Base-by-base conservation (phyloP, 306 rosid genomes). In the Astragalus glycyphyllos region DNA sequence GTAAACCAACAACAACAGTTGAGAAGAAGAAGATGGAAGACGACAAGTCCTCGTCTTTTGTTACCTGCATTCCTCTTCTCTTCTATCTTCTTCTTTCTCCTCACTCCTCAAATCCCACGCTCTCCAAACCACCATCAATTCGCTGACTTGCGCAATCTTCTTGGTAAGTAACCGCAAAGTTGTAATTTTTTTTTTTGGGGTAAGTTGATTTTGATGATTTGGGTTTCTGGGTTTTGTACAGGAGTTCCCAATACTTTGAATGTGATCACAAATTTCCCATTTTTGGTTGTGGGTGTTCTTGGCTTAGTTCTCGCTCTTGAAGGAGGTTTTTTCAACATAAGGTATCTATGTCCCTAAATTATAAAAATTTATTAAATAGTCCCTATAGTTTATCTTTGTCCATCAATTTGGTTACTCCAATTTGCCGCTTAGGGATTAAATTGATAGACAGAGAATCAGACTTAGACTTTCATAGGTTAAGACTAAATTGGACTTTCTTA, bases 211-310 rank as follows among this genome's bases (percentile, higher is more conserved):
- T 47, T 35, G 20, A 8, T 53, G 42, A 66, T 76, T 76, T 40
- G 49, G 55, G 46, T 41, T 42, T 61, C 73, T 84, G 85, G 84
- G 83, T 79, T 3, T 58, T 63, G 62, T 58, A 2, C 85, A 86
- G 92, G 91, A 42, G 86, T 89, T 6, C 96, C 96, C 31, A 89
- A 81, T 66, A 84, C 96, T 6, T 61, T 89, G 84, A 89, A 89
- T 42, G 90, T 89, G 78, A 69, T 86, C 58, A 82, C 96, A 23
- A 89, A 74, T 86, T 89, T 89, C 67, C 96, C 89, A 2, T 89
- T 86, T 71, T 78, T 89, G 78, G 84, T 84, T 75, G 90, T 83
- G 79, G 96, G 92, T 50, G 88, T 83, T 69, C 65, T 89, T 55
- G 90, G 96, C 26, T 68, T 89, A 42, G 88, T 89, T 71, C 77